A percentile compares a stretch with the other conserved stretches of the same genome.
Evolutionary conservation across 2,329 filamentous ascomycete species (phyloP).

Genomic region (Aspergillus pseudoterreus): DNA sequence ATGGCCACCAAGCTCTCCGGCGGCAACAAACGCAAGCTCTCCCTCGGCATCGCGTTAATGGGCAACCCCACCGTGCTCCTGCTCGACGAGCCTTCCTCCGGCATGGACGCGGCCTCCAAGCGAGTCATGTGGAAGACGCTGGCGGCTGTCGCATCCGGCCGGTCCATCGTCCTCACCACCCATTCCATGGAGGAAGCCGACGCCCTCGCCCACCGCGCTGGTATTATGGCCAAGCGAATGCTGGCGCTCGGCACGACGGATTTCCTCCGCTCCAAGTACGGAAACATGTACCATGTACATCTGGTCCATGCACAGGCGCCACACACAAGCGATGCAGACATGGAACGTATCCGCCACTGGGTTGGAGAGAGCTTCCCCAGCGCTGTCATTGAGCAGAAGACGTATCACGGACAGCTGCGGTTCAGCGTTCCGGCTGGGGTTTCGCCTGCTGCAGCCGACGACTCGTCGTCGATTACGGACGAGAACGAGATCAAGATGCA

Average conservation of each 20-base stretch:
- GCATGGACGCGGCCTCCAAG: constrained; percentile 87
- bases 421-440: constrained; percentile 66
- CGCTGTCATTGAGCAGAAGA: constrained; percentile 67
- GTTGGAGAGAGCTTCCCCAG: constrained; percentile 58
- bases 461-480: neutral
- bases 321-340: constrained; percentile 66
- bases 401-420: constrained; percentile 81
- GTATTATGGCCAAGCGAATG: constrained; percentile 83
- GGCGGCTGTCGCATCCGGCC: constrained; percentile 66
- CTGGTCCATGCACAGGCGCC: constrained; percentile 73
- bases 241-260: constrained; percentile 76
- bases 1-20: constrained; percentile 79
- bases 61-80: constrained; percentile 84
- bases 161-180: constrained; percentile 84
- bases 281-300: constrained; percentile 76
- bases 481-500: neutral
- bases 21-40: constrained; percentile 91
- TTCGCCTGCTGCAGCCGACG: neutral
- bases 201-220: constrained; percentile 75
- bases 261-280: constrained; percentile 68
- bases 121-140: constrained; percentile 91
- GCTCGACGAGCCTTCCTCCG: constrained; percentile 83
- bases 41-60: constrained; percentile 84
- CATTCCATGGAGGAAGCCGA: constrained; percentile 96
- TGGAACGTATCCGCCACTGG: constrained; percentile 64